Conservation (phyloP, 2,329 filamentous ascomycete genomes). For the Trichoderma endophyticum region DNA sequence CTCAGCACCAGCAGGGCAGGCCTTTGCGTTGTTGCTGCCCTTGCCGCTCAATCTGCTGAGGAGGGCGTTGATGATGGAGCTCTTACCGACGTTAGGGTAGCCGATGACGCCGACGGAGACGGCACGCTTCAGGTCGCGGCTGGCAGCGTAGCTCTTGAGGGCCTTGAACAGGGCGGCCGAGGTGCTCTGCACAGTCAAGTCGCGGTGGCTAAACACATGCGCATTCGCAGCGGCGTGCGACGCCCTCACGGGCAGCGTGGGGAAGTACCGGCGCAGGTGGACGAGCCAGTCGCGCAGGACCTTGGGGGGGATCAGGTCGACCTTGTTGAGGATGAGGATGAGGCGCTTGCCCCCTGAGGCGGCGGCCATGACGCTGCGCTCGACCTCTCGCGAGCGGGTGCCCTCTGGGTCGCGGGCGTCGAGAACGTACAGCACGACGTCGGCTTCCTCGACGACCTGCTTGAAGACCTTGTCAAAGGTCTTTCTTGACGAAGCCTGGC, state of each 20-base stretch:
- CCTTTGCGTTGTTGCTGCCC: constrained; percentile 52
- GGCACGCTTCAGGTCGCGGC: constrained; percentile 80
- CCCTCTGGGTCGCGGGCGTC: constrained; percentile 90
- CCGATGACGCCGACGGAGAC: constrained; percentile 91
- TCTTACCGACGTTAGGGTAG: constrained; percentile 95
- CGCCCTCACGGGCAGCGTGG: constrained; percentile 83
- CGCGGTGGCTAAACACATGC: constrained; percentile 87
- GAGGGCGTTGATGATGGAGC: constrained; percentile 91
- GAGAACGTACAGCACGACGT: constrained; percentile 89
- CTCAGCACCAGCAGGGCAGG: constrained; percentile 86
- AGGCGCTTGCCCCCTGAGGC: constrained; percentile 79
- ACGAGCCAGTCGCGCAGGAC: constrained; percentile 82
- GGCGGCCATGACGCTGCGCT: constrained; percentile 87
- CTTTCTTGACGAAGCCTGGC: constrained; percentile 66
- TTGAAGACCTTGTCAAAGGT: constrained; percentile 97
- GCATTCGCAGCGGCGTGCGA: constrained; percentile 80
- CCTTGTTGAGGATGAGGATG: constrained; percentile 93
- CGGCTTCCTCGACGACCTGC: constrained; percentile 81
- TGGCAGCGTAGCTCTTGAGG: constrained; percentile 82
- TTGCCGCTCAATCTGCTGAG: constrained; percentile 71
- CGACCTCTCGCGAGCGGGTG: constrained; percentile 84
- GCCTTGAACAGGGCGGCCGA: constrained; percentile 82
- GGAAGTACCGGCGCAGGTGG: constrained; percentile 84
- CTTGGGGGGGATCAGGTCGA: constrained; percentile 79
- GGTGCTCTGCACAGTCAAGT: constrained; percentile 81